Evolutionary conservation across 371 early-diverging fungal genomes (phyloP), one percentile per base, ranked within the genome.

Genomic region (Phascolomyces articulosus): DNA sequence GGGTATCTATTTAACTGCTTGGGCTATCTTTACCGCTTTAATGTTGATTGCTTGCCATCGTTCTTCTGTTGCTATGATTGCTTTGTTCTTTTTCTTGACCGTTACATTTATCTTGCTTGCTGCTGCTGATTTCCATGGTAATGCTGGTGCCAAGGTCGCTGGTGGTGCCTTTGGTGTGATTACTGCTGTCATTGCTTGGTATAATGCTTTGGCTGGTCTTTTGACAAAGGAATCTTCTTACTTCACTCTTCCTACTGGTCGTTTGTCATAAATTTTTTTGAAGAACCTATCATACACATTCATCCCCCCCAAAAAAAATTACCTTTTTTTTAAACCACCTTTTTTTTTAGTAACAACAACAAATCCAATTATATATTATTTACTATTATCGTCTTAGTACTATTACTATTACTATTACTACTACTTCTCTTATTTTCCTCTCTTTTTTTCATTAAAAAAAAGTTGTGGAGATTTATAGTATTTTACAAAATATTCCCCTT

Each of bases 151-250:
- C 27, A 73, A 77, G 57, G 68, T 77, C 23, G 85, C 88, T 26
- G 91, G 87, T 58, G 91, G 91, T 58, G 87, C 84, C 26, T 75
- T 91, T 59, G 91, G 90, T 58, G 67, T 92, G 20, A 61, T 92
- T 60, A 85, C 89, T 15, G 86, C 92, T 10, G 31, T 89, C 23
- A 77, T 88, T 64, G 91, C 90, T 40, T 92, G 90, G 90, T 92
- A 92, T 61, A 86, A 84, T 66, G 90, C 91, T 18, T 82, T 90
- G 0, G 77, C 87, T 16, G 86, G 87, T 60, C 80, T 91, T 16
- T 84, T 89, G 59, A 80, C 82, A 48, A 79, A 78, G 20, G 72
- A 82, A 21, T 87, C 79, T 55, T 84, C 87, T 56, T 77, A 82
- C 68, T 82, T 91, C 58, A 70, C 67, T n/a, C 72, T 91, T 53